Percentiles rank a stretch among this genome's conserved stretches.
phyloP scores from a whole-genome alignment of 2,329 filamentous ascomycete genomes.

The Rhexocercosporidium sp. region DNA sequence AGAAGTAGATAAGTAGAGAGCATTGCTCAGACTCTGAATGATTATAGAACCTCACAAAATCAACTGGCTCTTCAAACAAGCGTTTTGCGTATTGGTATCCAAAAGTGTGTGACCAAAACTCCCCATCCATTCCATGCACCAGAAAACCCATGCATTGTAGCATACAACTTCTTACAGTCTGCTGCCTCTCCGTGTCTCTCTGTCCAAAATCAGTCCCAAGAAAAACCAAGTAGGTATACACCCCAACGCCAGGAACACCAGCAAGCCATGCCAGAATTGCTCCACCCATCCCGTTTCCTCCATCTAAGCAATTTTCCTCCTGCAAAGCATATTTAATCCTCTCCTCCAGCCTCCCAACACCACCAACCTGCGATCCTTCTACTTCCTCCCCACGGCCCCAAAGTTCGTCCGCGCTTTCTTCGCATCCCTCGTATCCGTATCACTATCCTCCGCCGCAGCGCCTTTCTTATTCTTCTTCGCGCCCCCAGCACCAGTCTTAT shows the following conservation, averaged over 20 bases:
- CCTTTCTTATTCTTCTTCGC: slow-evolving; percentile 25
- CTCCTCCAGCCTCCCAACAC: background rate
- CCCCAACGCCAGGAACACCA: slow-evolving; percentile 7
- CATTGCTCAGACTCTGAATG: background rate
- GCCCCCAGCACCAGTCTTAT: slow-evolving; percentile 37
- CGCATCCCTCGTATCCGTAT: slow-evolving; percentile 56
- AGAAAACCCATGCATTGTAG: background rate
- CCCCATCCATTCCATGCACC: background rate
- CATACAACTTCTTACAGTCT: background rate
- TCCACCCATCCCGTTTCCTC: background rate
- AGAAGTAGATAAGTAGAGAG: background rate
- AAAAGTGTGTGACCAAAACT: background rate
- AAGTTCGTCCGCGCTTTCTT: slow-evolving; percentile 43
- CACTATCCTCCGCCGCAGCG: slow-evolving; percentile 55
- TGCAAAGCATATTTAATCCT: background rate
- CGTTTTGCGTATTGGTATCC: background rate
- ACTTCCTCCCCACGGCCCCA: slow-evolving; percentile 38
- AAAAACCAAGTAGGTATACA: slow-evolving; percentile 5
- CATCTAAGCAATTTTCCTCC: background rate
- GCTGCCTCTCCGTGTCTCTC: background rate
- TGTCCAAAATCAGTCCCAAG: background rate
- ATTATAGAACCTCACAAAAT: background rate
- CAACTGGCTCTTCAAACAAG: background rate
- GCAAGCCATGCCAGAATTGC: slow-evolving; percentile 6
- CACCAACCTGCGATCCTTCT: background rate